Conservation (phyloP, 2,329 filamentous ascomycete genomes). For the Fusarium sp. region DNA sequence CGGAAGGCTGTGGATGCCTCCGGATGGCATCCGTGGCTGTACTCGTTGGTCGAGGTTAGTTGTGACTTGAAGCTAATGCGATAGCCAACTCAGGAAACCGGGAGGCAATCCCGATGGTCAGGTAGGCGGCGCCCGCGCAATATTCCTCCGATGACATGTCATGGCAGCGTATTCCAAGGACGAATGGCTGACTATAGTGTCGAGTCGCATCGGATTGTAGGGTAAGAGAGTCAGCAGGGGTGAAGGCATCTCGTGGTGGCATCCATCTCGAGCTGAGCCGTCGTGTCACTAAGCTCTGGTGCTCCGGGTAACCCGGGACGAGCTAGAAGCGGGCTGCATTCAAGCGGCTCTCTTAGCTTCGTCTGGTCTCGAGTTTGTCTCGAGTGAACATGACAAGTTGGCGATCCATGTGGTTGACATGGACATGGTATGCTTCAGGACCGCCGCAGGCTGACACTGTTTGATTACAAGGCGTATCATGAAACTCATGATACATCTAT, state of each 20-base stretch:
- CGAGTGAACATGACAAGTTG: neutral
- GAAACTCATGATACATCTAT: neutral
- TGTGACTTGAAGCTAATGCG: conserved; percentile 24
- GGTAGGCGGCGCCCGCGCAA: conserved; percentile 9
- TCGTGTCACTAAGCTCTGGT: neutral
- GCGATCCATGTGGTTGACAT: neutral
- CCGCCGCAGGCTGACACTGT: neutral
- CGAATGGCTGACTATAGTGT: neutral
- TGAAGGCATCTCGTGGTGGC: neutral
- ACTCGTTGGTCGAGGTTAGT: conserved; percentile 19
- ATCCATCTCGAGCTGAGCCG: neutral
- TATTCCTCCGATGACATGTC: conserved; percentile 21
- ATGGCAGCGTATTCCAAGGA: conserved; percentile 5
- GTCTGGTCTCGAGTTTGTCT: neutral
- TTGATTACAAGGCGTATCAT: neutral
- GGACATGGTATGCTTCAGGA: neutral
- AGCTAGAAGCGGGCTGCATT: neutral
- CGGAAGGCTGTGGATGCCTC: conserved; percentile 16
- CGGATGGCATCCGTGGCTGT: conserved; percentile 23
- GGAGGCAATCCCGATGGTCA: conserved; percentile 13
- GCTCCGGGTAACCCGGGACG: neutral
- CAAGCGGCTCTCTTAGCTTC: neutral
- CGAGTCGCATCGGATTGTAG: conserved; percentile 1
- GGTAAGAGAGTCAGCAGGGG: conserved; percentile 13
- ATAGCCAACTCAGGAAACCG: conserved; percentile 25